phyloP scores from a whole-genome alignment of 768 basidiomycete genomes.

The Mycena latifolia region DNA sequence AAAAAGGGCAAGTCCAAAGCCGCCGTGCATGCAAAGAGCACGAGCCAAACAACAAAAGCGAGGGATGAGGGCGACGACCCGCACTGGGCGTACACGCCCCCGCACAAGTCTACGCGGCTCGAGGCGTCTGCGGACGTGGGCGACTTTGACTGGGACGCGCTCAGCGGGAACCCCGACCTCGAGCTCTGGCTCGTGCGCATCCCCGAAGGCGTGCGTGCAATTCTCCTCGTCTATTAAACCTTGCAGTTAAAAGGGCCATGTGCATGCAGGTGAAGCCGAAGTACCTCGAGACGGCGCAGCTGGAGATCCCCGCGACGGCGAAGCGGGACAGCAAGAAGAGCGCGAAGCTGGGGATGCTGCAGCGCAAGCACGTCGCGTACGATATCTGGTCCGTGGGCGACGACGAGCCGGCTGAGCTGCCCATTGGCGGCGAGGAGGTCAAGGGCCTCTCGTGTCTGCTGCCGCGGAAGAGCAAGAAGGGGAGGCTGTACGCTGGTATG shows the following conservation, averaged over 20 bases:
- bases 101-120: conserved; percentile 62
- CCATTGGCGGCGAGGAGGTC: conserved; percentile 73
- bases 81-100: conserved; percentile 73
- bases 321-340: conserved; percentile 41
- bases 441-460: conserved; percentile 71
- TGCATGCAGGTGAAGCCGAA: conserved; percentile 71
- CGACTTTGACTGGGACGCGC: conserved; percentile 76
- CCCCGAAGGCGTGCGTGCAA: conserved; percentile 69
- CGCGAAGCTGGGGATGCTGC: conserved; percentile 60
- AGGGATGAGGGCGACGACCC: conserved; percentile 68
- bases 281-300: conserved; percentile 64
- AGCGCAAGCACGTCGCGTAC: conserved; percentile 66
- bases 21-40: conserved; percentile 22
- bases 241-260: too few species aligned
- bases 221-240: too few species aligned
- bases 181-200: conserved; percentile 82
- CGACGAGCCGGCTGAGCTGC: conserved; percentile 46
- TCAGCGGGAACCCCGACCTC: conserved; percentile 66
- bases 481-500: conserved; percentile 70
- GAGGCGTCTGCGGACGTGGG: conserved; percentile 60
- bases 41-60: conserved; percentile 41
- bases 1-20: conserved; percentile 45
- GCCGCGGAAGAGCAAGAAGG: conserved; percentile 71
- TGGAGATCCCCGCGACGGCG: conserved; percentile 59
- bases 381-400: conserved; percentile 76